These are phyloP conservation scores for Cercophora sp. DNA, from an alignment of 495 filamentous ascomycete species.

Conservation along the genomic window DNA sequence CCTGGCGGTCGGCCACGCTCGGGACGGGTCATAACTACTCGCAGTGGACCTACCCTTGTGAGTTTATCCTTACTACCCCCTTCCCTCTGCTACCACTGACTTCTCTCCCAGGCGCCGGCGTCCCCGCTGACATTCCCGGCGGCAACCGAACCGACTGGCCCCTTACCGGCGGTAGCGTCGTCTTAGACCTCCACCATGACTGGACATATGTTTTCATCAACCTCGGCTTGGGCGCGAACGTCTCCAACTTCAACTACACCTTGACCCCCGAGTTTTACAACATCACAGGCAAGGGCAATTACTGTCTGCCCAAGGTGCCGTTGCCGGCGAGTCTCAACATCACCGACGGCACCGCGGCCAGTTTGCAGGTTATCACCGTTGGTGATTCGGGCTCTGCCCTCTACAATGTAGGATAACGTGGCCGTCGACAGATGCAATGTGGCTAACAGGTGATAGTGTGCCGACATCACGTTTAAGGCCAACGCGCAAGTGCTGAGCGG, in stretches of 20 bases:
- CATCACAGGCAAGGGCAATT: constrained; percentile 56
- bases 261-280: constrained; percentile 51
- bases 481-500: constrained; percentile 36
- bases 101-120: constrained; percentile 47
- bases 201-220: constrained; percentile 60
- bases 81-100: constrained; percentile 13
- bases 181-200: constrained; percentile 48
- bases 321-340: constrained; percentile 39
- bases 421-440: neutral
- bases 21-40: constrained; percentile 29
- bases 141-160: constrained; percentile 61
- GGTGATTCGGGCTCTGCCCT: constrained; percentile 44
- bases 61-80: constrained; percentile 12
- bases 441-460: constrained; percentile 43
- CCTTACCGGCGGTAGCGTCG: constrained; percentile 50
- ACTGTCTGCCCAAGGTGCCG: constrained; percentile 51
- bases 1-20: constrained; percentile 54
- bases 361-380: constrained; percentile 56
- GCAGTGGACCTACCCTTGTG: constrained; percentile 60
- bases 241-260: constrained; percentile 57
- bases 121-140: constrained; percentile 38
- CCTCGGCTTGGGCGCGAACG: constrained; percentile 53
- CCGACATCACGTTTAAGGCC: constrained; percentile 56
- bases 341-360: constrained; percentile 48
- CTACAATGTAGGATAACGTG: constrained; percentile 51